phyloP scores from a whole-genome alignment of 805 yeast species.

The Ogataea paradorogensis region DNA sequence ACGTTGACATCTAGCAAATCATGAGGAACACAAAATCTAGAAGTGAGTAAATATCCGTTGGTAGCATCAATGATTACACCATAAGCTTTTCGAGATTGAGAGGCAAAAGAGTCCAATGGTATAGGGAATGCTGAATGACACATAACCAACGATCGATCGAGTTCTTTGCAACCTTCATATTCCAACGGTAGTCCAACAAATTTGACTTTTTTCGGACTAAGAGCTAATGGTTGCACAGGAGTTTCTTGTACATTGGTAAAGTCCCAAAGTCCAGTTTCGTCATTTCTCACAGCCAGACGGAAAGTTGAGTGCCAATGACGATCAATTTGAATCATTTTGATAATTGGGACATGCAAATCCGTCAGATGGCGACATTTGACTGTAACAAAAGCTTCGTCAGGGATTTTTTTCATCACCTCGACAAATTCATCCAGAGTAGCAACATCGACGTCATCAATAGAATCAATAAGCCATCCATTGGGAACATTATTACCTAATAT shows the following conservation, averaged over 20 bases:
- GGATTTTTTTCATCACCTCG: constrained; percentile 72
- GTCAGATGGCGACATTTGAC: constrained; percentile 72
- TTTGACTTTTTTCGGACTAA: constrained; percentile 61
- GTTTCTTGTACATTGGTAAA: constrained; percentile 52
- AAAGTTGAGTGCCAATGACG: constrained; percentile 82
- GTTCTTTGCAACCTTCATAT: constrained; percentile 48
- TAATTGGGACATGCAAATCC: constrained; percentile 72
- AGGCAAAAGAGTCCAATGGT: constrained; percentile 72
- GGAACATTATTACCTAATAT: constrained; percentile 54
- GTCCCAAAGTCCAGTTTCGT: constrained; percentile 56
- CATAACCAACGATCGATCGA: constrained; percentile 68
- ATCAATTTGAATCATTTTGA: constrained; percentile 68
- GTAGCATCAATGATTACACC: constrained; percentile 82
- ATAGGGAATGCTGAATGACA: constrained; percentile 65
- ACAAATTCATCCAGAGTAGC: constrained; percentile 74
- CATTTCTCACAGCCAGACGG: constrained; percentile 62
- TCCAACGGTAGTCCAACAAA: constrained; percentile 68
- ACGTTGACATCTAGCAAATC: constrained; percentile 73
- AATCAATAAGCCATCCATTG: constrained; percentile 78
- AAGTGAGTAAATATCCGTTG: constrained; percentile 74
- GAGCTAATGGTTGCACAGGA: constrained; percentile 53
- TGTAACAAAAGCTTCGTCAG: constrained; percentile 71
- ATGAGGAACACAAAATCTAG: constrained; percentile 79
- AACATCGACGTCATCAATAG: constrained; percentile 71
- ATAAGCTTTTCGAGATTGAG: constrained; percentile 57